These are phyloP conservation scores for Creolimax fragrantissima DNA, from an alignment of 78 protist genomes.

Conservation along the genomic window DNA sequence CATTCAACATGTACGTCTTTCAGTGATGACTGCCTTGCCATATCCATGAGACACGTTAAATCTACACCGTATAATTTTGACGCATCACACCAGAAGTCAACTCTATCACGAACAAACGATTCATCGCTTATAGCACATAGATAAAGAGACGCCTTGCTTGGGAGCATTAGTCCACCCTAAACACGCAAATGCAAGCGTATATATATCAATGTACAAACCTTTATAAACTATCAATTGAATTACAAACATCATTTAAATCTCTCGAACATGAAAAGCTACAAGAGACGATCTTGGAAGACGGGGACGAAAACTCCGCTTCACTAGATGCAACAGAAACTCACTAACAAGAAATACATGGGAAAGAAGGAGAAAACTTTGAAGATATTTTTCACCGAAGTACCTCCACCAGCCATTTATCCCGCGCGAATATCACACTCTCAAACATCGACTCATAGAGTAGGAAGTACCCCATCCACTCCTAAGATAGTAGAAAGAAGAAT, in stretches of 20 bases:
- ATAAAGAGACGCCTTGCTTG: slow-evolving; percentile 57
- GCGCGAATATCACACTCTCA: slow-evolving; percentile 84
- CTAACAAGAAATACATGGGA: too few species aligned
- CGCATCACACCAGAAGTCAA: slow-evolving; percentile 40
- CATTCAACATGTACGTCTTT: background rate
- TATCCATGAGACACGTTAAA: background rate
- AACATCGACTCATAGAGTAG: slow-evolving; percentile 92
- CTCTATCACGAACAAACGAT: slow-evolving; percentile 59
- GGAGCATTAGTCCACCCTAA: slow-evolving; percentile 73
- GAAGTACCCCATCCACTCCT: slow-evolving; percentile 97
- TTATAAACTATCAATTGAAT: too few species aligned
- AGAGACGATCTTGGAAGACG: too few species aligned
- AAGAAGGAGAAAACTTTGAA: too few species aligned
- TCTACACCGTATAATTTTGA: background rate
- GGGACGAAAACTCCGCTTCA: too few species aligned
- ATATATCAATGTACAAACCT: too few species aligned
- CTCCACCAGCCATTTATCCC: slow-evolving; percentile 70
- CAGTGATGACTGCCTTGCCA: background rate
- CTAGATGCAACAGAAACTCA: too few species aligned
- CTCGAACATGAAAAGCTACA: too few species aligned
- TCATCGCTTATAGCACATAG: slow-evolving; percentile 63
- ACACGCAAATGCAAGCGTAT: background rate
- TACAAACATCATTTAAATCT: too few species aligned
- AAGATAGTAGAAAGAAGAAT: too few species aligned
- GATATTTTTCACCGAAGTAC: too few species aligned